Percentiles rank a stretch among this genome's conserved stretches.
These are phyloP conservation scores for Polytrichum formosum DNA, from an alignment of 225 moss, liverwort and hornwort genomes.

Conservation along the genomic window DNA sequence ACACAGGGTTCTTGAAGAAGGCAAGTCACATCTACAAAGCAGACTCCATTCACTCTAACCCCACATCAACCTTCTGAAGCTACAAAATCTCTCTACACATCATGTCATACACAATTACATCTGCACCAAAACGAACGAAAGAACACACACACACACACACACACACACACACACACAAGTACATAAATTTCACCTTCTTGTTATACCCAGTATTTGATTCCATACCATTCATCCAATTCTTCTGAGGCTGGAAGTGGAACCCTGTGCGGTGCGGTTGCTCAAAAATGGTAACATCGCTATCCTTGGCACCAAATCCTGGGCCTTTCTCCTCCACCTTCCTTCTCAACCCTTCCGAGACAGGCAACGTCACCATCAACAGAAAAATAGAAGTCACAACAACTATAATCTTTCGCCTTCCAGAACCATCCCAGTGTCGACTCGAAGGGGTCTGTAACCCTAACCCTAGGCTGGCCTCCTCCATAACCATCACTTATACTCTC, in stretches of 20 bases:
- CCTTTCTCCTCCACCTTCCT: conserved; percentile 1
- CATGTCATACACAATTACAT: no score
- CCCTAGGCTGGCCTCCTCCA: conserved; percentile 2
- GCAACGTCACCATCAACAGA: conserved; percentile 12
- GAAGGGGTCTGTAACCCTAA: neutral
- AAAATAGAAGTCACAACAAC: neutral
- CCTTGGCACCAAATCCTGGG: neutral
- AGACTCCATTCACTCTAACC: no score
- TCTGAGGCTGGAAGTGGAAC: conserved; percentile 40
- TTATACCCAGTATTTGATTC: neutral
- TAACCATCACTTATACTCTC: no score
- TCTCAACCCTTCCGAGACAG: neutral
- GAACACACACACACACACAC: no score
- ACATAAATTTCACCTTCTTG: no score
- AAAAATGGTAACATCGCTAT: conserved; percentile 2
- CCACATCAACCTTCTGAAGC: no score
- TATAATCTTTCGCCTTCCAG: neutral
- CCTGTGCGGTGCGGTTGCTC: conserved; percentile 39
- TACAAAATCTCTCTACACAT: no score
- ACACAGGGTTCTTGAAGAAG: neutral
- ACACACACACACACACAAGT: no score
- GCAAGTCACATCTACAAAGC: no score
- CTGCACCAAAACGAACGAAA: no score
- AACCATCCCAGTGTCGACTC: neutral
- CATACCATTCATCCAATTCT: conserved; percentile 47